Evolutionary conservation across 257 asterid genomes (phyloP).

Genomic region (Leptodermis oblonga): DNA sequence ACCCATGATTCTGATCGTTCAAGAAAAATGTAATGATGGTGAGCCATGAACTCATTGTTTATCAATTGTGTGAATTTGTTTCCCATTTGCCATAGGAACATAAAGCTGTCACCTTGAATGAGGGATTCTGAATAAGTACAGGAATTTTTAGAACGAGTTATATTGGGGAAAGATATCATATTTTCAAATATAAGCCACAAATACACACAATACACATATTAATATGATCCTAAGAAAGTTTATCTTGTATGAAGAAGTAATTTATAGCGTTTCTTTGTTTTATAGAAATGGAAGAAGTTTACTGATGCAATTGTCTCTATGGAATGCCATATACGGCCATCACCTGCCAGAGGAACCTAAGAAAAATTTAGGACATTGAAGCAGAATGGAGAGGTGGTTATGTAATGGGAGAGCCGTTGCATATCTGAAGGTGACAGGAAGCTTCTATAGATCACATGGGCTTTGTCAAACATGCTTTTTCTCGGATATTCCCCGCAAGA

Average conservation of each 20-base stretch:
- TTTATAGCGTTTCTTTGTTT: background rate
- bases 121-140: too few species aligned
- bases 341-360: background rate
- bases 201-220: too few species aligned
- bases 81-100: too few species aligned
- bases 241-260: too few species aligned
- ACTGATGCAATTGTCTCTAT: background rate
- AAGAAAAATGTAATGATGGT: background rate
- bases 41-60: background rate
- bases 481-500: constrained; percentile 49
- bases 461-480: constrained; percentile 35
- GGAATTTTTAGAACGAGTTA: too few species aligned
- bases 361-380: background rate
- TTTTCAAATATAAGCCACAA: too few species aligned
- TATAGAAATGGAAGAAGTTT: too few species aligned
- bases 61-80: too few species aligned
- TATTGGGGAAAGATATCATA: too few species aligned
- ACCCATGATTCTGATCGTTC: background rate
- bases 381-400: constrained; percentile 16
- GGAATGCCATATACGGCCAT: background rate
- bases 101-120: too few species aligned
- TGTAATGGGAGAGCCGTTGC: constrained; percentile 6
- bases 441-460: constrained; percentile 40
- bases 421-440: constrained; percentile 20
- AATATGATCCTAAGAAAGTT: too few species aligned